phyloP scores from a whole-genome alignment of 441 rosid genomes.

The Bocquillonia castaneifolia region DNA sequence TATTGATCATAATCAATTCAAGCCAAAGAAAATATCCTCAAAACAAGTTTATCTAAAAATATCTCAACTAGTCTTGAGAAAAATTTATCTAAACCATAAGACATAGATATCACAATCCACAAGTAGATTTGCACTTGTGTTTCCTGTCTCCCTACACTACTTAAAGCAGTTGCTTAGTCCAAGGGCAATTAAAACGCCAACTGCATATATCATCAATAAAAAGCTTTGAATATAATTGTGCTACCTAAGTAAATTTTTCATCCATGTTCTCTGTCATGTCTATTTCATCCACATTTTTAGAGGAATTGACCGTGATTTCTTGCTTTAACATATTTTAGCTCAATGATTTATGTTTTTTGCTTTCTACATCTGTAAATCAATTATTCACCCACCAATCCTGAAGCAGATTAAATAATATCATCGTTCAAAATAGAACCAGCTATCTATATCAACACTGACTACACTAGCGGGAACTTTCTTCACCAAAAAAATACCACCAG shows the following conservation, averaged over 20 bases:
- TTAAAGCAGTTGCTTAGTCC: not conserved
- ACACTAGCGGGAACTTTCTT: not conserved
- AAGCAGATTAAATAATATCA: not conserved
- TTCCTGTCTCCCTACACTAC: not conserved
- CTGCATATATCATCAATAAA: not conserved
- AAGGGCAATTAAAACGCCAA: not conserved
- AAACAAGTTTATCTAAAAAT: not conserved
- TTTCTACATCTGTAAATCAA: not conserved
- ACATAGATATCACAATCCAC: not conserved
- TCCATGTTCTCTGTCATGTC: not conserved
- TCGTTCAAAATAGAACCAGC: not conserved
- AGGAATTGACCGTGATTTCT: not conserved
- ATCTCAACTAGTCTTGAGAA: not conserved
- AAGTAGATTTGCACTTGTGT: not conserved
- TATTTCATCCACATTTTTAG: not conserved
- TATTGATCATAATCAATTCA: no score
- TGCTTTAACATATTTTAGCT: constrained; percentile 4
- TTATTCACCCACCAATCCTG: not conserved
- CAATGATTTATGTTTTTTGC: not conserved
- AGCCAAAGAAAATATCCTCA: not conserved
- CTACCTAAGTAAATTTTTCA: not conserved
- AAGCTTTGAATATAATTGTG: not conserved
- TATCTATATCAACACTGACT: not conserved
- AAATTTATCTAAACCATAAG: no score
- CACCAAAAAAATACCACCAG: not conserved